These are phyloP conservation scores for Pisolithus tinctorius DNA, from an alignment of 768 basidiomycete species.

Conservation along the genomic window DNA sequence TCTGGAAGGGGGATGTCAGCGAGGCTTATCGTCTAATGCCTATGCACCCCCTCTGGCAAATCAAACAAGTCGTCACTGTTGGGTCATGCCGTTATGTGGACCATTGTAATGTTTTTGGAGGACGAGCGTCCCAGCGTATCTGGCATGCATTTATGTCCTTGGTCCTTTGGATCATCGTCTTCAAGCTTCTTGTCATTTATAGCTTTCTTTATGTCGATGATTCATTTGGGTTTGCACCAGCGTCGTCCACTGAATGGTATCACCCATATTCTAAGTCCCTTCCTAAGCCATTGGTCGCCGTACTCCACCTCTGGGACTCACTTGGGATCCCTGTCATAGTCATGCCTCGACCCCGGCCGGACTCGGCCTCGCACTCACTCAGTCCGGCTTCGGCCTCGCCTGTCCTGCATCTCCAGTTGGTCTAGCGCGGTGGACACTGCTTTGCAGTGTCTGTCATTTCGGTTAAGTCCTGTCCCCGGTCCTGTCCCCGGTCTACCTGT, in stretches of 20 bases:
- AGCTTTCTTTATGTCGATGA: slow-evolving; percentile 26
- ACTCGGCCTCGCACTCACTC: too few relatives aligned
- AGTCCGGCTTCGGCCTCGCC: too few relatives aligned
- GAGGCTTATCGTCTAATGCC: slow-evolving; percentile 33
- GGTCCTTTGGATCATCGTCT: slow-evolving; percentile 23
- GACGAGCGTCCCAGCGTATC: slow-evolving; percentile 12
- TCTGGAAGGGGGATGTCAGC: slow-evolving; percentile 32
- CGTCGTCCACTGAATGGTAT: slow-evolving; percentile 5
- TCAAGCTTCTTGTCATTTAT: too few relatives aligned
- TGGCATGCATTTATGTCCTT: slow-evolving; percentile 28
- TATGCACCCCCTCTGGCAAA: slow-evolving; percentile 34
- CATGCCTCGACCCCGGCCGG: too few relatives aligned
- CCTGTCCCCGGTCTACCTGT: too few relatives aligned
- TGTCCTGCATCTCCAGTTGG: too few relatives aligned
- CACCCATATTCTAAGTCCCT: slow-evolving; percentile 5
- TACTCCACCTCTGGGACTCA: slow-evolving; percentile 26
- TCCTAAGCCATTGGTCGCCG: background rate
- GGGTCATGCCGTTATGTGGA: slow-evolving; percentile 26
- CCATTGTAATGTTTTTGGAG: slow-evolving; percentile 19
- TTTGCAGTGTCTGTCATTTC: too few relatives aligned
- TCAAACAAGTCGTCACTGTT: slow-evolving; percentile 31
- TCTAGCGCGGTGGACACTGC: too few relatives aligned
- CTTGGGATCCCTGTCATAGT: too few relatives aligned
- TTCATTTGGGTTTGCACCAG: slow-evolving; percentile 3
- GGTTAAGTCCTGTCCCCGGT: too few relatives aligned